Base-by-base conservation (phyloP, 441 rosid genomes). In the Daphne laureola region DNA sequence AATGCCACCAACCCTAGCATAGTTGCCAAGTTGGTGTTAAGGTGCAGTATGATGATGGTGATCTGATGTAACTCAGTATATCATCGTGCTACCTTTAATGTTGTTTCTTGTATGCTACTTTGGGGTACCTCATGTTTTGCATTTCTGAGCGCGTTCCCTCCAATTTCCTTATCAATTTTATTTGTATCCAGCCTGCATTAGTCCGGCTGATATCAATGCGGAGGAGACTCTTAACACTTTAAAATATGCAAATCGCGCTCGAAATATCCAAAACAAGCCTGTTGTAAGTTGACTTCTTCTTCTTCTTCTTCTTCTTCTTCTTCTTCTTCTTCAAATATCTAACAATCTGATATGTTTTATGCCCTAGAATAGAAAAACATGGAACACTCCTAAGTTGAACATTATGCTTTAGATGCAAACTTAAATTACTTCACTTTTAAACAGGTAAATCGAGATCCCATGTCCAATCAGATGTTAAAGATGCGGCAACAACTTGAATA, bases 221-320 rank as follows among this genome's bases (percentile, higher is more conserved):
- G 99, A 93, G 80, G 99, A 93, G 74, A 90, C 97, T n/a, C 92
- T 93, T 16, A 93, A 93, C 72, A 93, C 97, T 52, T 70, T 87
- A 42, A 93, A 87, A 72, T 93, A 93, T 65, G 99, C 99, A 61
- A 93, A 93, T 75, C 96, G 99, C 59, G 99, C 97, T 67, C 89
- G 99, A 53, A 93, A 93, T 72, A 93, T 93, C 64, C 82, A 78
- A 71, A 93, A 93, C 65, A 93, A 93, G 78, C 99, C 96, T 64
- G 82, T 93, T 61, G 99, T 93, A 80, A 81, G 96, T 79, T 53
- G 67, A 53, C 51, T 14, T 0, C 31, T 50, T 65, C 40, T 54
- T 52, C 50, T 57, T 25, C n/a, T 27, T 45, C 53, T 25, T 16
- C 46, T 54, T n/a, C 51, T 14, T 0, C 31, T 50, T 65, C 40